phyloP scores from a whole-genome alignment of 345 rosid genomes.

The Populus nigra region DNA sequence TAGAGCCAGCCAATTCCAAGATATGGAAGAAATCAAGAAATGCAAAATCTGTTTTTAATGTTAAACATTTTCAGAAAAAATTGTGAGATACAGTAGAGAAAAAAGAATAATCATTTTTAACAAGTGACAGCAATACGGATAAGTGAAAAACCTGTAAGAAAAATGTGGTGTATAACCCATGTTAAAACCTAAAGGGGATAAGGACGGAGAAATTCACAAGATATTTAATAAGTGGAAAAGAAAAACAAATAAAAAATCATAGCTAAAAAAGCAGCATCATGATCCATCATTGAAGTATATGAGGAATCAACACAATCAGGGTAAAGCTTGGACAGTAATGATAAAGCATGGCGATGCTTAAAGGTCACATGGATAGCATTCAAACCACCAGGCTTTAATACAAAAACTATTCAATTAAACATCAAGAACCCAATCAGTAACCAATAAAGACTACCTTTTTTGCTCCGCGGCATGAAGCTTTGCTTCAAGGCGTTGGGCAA shows the following conservation, averaged over 20 bases:
- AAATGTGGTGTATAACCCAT: no score
- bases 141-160: no score
- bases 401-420: no score
- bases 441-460: conserved; percentile 55
- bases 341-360: background rate
- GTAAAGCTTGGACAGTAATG: background rate
- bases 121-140: no score
- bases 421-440: background rate
- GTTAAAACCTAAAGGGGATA: no score
- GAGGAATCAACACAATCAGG: background rate
- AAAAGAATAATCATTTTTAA: no score
- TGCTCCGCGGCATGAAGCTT: conserved; percentile 91
- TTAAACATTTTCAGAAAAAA: no score
- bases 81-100: no score
- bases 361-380: background rate
- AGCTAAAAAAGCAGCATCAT: background rate
- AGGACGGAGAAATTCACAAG: background rate
- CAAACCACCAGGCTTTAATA: no score
- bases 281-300: background rate
- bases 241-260: background rate
- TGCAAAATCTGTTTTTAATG: background rate
- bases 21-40: no score
- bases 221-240: background rate
- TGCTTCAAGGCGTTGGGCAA: conserved; percentile 92
- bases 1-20: no score